Conservation (phyloP, 1,284 basidiomycete species). For the Tilletia setariae region DNA sequence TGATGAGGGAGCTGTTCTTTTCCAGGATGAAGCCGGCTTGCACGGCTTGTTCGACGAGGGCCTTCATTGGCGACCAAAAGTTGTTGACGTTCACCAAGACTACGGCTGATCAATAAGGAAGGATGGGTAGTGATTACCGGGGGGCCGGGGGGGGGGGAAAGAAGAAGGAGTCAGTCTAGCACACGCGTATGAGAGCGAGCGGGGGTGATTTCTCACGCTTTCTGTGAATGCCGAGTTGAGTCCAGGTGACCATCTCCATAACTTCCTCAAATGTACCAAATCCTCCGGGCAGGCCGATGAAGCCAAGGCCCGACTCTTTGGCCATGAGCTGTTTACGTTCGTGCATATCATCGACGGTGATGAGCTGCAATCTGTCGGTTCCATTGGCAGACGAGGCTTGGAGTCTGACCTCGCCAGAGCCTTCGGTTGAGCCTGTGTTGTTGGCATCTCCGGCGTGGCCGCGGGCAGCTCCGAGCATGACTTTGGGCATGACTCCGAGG, state of each 20-base stretch:
- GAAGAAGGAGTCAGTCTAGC: no score
- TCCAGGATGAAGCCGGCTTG: constrained; percentile 65
- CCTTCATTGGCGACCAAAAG: constrained; percentile 75
- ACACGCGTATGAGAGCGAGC: no score
- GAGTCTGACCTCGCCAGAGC: constrained; percentile 47
- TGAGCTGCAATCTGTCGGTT: constrained; percentile 30
- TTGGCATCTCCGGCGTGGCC: constrained; percentile 8
- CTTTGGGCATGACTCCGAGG: constrained; percentile 75
- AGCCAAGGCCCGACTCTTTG: constrained; percentile 66
- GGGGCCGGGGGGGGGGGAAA: neutral
- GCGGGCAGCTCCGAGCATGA: constrained; percentile 60
- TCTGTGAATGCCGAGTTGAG: constrained; percentile 79
- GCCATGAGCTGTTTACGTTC: constrained; percentile 88
- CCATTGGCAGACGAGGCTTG: constrained; percentile 26
- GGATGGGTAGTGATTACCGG: neutral
- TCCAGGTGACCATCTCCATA: constrained; percentile 86
- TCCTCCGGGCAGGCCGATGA: constrained; percentile 82
- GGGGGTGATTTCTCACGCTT: constrained; percentile 59
- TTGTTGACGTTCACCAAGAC: constrained; percentile 75
- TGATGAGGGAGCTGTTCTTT: constrained; percentile 31
- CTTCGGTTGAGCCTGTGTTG: constrained; percentile 35
- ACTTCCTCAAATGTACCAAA: constrained; percentile 89
- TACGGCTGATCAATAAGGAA: constrained; percentile 61
- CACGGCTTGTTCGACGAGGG: constrained; percentile 67
- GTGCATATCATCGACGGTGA: constrained; percentile 76